Evolutionary conservation across 352 stramenopile species (phyloP).

Genomic region (Saprolegnia diclina): DNA sequence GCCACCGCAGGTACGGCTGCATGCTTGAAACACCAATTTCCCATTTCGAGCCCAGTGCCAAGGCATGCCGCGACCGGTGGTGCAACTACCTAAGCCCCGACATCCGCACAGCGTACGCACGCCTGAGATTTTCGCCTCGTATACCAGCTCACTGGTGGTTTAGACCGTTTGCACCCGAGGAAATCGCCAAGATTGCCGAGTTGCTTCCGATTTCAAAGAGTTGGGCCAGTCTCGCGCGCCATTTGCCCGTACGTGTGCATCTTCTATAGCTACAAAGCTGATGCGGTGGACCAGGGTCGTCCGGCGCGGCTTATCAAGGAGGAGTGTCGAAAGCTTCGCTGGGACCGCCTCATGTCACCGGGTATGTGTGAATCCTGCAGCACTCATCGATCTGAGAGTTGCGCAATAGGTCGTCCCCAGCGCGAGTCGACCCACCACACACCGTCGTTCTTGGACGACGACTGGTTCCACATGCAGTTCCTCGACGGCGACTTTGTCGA

Average conservation of each 20-base stretch:
- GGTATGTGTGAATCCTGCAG: neutral
- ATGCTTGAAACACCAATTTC: neutral
- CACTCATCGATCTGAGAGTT: neutral
- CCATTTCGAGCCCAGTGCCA: neutral
- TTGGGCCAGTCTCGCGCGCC: neutral
- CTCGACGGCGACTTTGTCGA: no score
- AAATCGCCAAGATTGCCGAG: conserved; percentile 3
- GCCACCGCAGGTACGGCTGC: neutral
- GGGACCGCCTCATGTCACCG: neutral
- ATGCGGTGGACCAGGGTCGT: neutral
- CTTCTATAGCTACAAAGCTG: neutral
- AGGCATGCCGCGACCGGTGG: conserved; percentile 7
- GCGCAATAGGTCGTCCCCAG: no score
- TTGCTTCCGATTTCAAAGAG: neutral
- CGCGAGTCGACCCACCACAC: no score
- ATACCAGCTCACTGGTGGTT: neutral
- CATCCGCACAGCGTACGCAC: neutral
- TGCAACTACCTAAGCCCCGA: conserved; percentile 6
- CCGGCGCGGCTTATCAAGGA: neutral
- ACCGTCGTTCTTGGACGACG: no score
- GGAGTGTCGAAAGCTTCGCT: conserved; percentile 3
- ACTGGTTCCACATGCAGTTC: no score
- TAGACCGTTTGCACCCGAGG: neutral
- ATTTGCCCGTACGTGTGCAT: conserved; percentile 6
- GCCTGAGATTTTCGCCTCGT: neutral